phyloP scores from a whole-genome alignment of 2,329 filamentous ascomycete species.

The Dactylellina haptotyla region DNA sequence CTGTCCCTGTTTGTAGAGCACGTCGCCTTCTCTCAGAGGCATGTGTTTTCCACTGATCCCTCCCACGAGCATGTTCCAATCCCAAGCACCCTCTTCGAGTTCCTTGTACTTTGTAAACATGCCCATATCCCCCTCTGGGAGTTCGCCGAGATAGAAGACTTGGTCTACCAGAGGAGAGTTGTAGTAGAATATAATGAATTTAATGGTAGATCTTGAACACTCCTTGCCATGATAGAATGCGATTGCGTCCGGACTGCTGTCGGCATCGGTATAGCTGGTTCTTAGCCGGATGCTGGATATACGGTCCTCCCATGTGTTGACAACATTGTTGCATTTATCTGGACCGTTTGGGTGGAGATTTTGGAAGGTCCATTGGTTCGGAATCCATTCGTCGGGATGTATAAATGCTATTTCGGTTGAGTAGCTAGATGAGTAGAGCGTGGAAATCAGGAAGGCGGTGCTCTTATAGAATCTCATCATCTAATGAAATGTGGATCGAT shows the following conservation, averaged over 20 bases:
- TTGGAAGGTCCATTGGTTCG: neutral
- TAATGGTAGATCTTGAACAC: neutral
- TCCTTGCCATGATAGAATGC: conserved; percentile 15
- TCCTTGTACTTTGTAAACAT: conserved; percentile 9
- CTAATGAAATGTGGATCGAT: no score
- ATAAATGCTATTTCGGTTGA: conserved; percentile 9
- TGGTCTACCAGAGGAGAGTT: conserved; percentile 2
- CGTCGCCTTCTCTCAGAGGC: conserved; percentile 10
- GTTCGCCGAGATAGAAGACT: neutral
- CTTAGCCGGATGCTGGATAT: conserved; percentile 5
- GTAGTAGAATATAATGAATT: conserved; percentile 22
- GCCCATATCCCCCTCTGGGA: neutral
- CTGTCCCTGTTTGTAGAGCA: neutral
- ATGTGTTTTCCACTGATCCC: neutral
- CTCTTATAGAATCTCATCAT: neutral
- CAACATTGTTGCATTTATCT: conserved; percentile 1
- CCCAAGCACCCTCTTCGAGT: conserved; percentile 2
- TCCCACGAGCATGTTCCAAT: conserved; percentile 6
- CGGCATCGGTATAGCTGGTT: neutral
- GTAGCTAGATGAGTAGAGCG: neutral
- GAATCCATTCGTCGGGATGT: neutral
- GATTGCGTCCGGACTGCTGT: conserved; percentile 21
- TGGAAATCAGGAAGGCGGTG: neutral
- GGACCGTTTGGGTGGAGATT: neutral
- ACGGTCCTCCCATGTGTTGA: neutral